phyloP scores from a whole-genome alignment of 495 filamentous ascomycete species.

The Penicillium mononematosum region DNA sequence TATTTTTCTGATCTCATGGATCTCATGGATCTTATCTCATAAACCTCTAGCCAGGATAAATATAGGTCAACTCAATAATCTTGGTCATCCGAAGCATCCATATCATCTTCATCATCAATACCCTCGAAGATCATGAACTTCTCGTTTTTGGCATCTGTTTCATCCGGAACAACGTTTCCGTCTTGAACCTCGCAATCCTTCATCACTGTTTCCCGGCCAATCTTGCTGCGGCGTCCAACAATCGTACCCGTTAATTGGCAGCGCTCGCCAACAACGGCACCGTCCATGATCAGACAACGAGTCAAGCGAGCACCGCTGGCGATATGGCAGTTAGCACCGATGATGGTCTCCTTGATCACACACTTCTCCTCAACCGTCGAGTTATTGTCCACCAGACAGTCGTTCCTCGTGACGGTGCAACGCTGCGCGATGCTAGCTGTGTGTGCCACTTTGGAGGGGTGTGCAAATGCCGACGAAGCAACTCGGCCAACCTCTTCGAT shows the following conservation, averaged over 20 bases:
- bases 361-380: constrained; percentile 78
- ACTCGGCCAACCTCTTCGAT: constrained; percentile 61
- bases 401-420: constrained; percentile 70
- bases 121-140: constrained; percentile 84
- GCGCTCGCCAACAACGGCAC: constrained; percentile 73
- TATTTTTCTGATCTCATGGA: constrained; percentile 7
- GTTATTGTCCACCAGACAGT: constrained; percentile 80
- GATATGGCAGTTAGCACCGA: constrained; percentile 84
- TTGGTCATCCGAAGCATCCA: constrained; percentile 36
- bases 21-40: constrained; percentile 4
- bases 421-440: constrained; percentile 71
- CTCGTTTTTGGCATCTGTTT: constrained; percentile 80
- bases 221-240: constrained; percentile 68
- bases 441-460: constrained; percentile 75
- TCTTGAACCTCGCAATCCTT: constrained; percentile 91
- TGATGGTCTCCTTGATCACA: constrained; percentile 84
- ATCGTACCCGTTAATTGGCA: constrained; percentile 79
- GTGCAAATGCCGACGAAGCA: constrained; percentile 66
- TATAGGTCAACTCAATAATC: constrained; percentile 11
- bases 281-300: constrained; percentile 88
- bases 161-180: constrained; percentile 73
- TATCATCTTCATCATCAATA: constrained; percentile 46
- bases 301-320: constrained; percentile 73
- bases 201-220: constrained; percentile 73
- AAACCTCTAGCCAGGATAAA: constrained; percentile 1